These are phyloP conservation scores for Helicostylum pulchrum DNA, from an alignment of 192 early-diverging fungal species.

Conservation along the genomic window DNA sequence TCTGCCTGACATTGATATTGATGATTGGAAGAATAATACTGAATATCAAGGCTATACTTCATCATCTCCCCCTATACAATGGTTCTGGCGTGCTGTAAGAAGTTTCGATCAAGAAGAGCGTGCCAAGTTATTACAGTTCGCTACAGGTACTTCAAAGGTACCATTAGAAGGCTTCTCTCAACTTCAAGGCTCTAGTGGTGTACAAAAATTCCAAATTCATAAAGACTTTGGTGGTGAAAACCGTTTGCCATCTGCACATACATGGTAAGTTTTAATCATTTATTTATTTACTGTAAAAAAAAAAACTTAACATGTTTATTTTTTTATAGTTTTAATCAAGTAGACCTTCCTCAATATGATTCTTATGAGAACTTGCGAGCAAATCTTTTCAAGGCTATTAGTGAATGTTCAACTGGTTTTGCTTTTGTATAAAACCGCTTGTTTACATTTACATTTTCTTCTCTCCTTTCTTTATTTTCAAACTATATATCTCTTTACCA, in stretches of 20 bases:
- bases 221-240: slow-evolving; percentile 85
- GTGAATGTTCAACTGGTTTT: slow-evolving; percentile 91
- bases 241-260: slow-evolving; percentile 95
- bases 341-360: slow-evolving; percentile 93
- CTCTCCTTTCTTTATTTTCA: no score
- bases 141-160: slow-evolving; percentile 96
- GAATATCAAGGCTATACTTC: slow-evolving; percentile 90
- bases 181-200: slow-evolving; percentile 88
- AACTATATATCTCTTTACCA: no score
- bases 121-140: slow-evolving; percentile 96
- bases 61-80: slow-evolving; percentile 88
- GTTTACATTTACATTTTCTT: no score
- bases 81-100: slow-evolving; percentile 98
- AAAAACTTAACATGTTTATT: not conserved
- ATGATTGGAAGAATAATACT: slow-evolving; percentile 99
- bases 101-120: slow-evolving; percentile 97
- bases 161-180: slow-evolving; percentile 94
- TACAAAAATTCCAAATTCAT: slow-evolving; percentile 99
- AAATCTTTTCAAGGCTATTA: slow-evolving; percentile 83
- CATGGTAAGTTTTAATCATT: slow-evolving; percentile 65
- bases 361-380: slow-evolving; percentile 84
- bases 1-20: slow-evolving; percentile 97
- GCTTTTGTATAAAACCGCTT: slow-evolving; percentile 63
- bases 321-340: slow-evolving; percentile 86
- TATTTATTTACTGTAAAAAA: not conserved